Conservation (phyloP, 2,329 filamentous ascomycete species). For the Monosporascus sp. region DNA sequence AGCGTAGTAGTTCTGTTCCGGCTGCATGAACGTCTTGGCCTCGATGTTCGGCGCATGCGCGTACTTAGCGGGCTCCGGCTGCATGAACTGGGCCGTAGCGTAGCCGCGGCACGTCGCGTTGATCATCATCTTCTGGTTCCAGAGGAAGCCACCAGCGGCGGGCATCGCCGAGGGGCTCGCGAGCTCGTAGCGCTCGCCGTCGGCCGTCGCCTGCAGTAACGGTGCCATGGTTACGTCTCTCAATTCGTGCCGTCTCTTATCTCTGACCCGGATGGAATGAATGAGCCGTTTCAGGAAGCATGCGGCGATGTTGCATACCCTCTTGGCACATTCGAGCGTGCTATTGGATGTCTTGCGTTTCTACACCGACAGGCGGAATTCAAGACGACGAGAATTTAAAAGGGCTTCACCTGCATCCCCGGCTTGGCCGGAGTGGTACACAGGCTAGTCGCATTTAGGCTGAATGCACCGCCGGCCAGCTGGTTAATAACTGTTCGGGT, state of each 20-base stretch:
- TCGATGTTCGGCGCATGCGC: constrained; percentile 54
- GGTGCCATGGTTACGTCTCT: background rate
- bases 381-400: background rate
- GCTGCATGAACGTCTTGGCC: constrained; percentile 56
- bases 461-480: background rate
- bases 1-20: constrained; percentile 54
- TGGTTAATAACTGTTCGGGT: background rate
- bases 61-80: constrained; percentile 56
- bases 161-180: constrained; percentile 50
- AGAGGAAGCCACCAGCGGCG: constrained; percentile 51
- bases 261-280: no score
- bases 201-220: constrained; percentile 27
- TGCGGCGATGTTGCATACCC: background rate
- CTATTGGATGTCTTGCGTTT: background rate
- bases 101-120: constrained; percentile 55
- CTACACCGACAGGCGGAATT: background rate
- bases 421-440: background rate
- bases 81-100: constrained; percentile 55
- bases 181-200: constrained; percentile 51
- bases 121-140: constrained; percentile 59
- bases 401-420: background rate
- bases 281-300: no score
- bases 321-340: background rate
- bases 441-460: background rate
- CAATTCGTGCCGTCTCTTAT: background rate